A percentile compares a stretch with the other conserved stretches of the same genome.
These are phyloP conservation scores for Epichloe aotearoae DNA, from an alignment of 2,329 filamentous ascomycete genomes.

Conservation along the genomic window DNA sequence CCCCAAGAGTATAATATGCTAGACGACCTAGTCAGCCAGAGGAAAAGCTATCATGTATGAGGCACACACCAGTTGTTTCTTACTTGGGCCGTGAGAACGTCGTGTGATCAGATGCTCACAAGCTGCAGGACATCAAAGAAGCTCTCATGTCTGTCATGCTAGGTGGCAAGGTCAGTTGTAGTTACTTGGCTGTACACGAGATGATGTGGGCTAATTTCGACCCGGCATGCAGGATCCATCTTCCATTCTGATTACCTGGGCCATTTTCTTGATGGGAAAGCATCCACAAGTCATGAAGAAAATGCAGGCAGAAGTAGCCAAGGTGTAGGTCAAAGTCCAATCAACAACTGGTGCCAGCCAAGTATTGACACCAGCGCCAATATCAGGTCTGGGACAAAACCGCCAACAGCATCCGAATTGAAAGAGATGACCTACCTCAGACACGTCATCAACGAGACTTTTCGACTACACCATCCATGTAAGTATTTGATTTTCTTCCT, in stretches of 20 bases:
- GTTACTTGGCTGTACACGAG: too few species aligned
- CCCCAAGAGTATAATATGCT: background rate
- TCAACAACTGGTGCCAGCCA: too few species aligned
- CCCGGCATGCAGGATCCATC: background rate
- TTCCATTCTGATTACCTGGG: background rate
- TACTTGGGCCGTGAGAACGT: too few species aligned
- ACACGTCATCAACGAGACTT: background rate
- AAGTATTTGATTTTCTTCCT: background rate
- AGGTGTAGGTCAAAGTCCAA: background rate
- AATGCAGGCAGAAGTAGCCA: background rate
- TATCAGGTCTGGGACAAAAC: background rate
- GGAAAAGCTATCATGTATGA: background rate
- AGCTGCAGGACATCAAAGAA: background rate
- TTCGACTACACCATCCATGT: background rate
- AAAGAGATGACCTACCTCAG: background rate
- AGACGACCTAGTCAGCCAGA: background rate
- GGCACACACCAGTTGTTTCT: background rate
- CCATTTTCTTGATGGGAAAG: background rate
- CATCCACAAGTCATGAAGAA: background rate
- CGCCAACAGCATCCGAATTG: background rate
- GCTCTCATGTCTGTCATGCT: background rate
- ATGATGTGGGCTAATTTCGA: background rate
- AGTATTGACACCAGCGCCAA: background rate
- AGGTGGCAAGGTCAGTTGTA: background rate
- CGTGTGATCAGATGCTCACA: background rate